These are phyloP conservation scores for Solanum chmielewskii DNA, from an alignment of 257 asterid species.

Conservation along the genomic window DNA sequence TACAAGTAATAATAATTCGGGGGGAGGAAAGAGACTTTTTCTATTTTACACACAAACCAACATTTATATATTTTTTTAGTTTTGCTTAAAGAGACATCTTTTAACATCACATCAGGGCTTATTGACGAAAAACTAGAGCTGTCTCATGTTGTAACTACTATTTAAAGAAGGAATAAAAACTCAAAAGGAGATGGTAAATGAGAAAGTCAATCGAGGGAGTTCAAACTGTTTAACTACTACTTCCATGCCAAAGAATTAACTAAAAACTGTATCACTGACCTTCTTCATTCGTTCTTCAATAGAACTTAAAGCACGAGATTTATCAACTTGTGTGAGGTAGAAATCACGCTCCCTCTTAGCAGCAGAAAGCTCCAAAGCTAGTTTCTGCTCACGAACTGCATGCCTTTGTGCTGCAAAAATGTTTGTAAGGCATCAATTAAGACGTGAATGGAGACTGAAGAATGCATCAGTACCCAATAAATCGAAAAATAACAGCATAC, in stretches of 20 bases:
- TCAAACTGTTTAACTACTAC: not conserved
- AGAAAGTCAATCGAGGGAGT: not conserved
- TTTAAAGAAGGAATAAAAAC: not conserved
- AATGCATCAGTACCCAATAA: not conserved
- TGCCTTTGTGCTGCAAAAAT: not conserved
- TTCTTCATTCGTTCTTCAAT: no score
- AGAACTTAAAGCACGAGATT: no score
- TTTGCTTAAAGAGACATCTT: not conserved
- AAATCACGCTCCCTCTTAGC: no score
- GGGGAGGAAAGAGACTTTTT: not conserved
- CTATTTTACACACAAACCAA: not conserved
- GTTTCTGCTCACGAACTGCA: no score
- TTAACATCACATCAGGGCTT: not conserved
- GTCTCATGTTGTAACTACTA: not conserved
- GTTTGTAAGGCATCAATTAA: constrained; percentile 1
- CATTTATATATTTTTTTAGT: not conserved
- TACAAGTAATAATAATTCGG: not conserved
- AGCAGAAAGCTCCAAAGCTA: no score
- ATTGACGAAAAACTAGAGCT: not conserved
- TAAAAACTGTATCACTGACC: no score
- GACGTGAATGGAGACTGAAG: not conserved
- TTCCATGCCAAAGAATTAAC: no score
- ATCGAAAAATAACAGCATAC: constrained; percentile 12
- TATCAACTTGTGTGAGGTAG: no score
- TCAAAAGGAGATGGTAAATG: not conserved